Conservation (phyloP, 2,329 filamentous ascomycete species). For the Cryoendolithus antarcticus region DNA sequence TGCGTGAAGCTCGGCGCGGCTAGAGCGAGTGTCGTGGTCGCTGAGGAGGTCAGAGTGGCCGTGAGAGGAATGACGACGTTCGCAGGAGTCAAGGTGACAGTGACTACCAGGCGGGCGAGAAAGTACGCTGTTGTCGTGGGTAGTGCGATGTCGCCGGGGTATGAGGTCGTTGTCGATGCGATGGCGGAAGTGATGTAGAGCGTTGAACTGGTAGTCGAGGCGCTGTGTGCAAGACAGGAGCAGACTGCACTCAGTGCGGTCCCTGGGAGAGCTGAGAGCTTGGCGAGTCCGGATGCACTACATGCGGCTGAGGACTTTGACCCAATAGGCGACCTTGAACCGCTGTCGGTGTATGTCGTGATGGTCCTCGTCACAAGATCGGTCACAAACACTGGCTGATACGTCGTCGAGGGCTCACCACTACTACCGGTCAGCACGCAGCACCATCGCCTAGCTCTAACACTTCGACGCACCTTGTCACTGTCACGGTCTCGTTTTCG, state of each 20-base stretch:
- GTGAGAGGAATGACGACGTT: conserved; percentile 6
- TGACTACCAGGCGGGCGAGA: conserved; percentile 7
- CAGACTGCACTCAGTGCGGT: conserved; percentile 3
- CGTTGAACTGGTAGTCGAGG: conserved; percentile 8
- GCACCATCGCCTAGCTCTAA: background rate
- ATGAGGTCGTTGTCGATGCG: conserved; percentile 7
- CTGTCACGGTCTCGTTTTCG: conserved; percentile 1
- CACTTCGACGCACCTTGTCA: conserved; percentile 1
- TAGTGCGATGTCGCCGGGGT: conserved; percentile 2
- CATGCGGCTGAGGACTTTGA: conserved; percentile 1
- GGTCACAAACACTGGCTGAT: conserved; percentile 2
- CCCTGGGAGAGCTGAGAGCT: conserved; percentile 1
- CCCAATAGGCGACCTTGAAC: conserved; percentile 1
- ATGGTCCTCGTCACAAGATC: conserved; percentile 1
- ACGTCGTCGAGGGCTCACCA: background rate
- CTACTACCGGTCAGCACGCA: background rate
- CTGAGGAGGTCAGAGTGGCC: conserved; percentile 7
- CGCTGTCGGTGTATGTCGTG: conserved; percentile 4
- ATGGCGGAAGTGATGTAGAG: conserved; percentile 8
- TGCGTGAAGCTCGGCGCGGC: conserved; percentile 15
- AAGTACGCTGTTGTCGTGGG: conserved; percentile 8
- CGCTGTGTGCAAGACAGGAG: conserved; percentile 5
- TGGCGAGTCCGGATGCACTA: conserved; percentile 1
- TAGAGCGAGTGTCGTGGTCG: conserved; percentile 10
- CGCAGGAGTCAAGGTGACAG: conserved; percentile 6